Evolutionary conservation across 129 eudicot species (phyloP).

Genomic region (Lonicera japonica): DNA sequence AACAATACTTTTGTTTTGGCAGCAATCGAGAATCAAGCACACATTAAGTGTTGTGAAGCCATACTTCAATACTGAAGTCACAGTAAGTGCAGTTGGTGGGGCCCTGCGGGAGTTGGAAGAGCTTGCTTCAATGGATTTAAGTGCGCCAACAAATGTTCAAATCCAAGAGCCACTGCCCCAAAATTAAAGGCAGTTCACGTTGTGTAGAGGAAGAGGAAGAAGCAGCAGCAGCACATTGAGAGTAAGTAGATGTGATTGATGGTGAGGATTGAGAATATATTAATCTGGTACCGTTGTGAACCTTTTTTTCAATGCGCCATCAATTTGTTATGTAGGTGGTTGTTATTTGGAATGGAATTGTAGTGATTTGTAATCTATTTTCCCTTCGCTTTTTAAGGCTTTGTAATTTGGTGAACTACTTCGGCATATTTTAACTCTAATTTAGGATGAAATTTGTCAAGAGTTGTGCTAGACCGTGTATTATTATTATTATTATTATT

Average conservation of each 20-base stretch:
- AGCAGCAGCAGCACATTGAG: too few relatives aligned
- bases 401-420: too few relatives aligned
- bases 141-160: conserved; percentile 27
- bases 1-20: conserved; percentile 5
- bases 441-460: too few relatives aligned
- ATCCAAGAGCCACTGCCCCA: conserved; percentile 11
- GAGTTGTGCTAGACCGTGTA: too few relatives aligned
- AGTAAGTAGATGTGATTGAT: background rate
- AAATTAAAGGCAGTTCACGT: conserved; percentile 14
- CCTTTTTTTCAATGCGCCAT: background rate
- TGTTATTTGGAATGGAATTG: background rate
- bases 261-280: background rate
- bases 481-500: too few relatives aligned
- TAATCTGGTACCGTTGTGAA: background rate
- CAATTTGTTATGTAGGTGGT: background rate
- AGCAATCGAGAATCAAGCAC: conserved; percentile 67
- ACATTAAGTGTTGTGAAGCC: conserved; percentile 44
- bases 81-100: conserved; percentile 30
- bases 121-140: conserved; percentile 31
- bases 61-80: conserved; percentile 31
- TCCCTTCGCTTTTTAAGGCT: too few relatives aligned
- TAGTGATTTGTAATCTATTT: too few relatives aligned
- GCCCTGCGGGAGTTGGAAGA: conserved; percentile 66
- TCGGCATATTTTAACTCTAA: too few relatives aligned
- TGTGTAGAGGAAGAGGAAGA: conserved; percentile 1